These are phyloP conservation scores for Polyporus tsugae DNA, from an alignment of 1,284 basidiomycete species.

Conservation along the genomic window DNA sequence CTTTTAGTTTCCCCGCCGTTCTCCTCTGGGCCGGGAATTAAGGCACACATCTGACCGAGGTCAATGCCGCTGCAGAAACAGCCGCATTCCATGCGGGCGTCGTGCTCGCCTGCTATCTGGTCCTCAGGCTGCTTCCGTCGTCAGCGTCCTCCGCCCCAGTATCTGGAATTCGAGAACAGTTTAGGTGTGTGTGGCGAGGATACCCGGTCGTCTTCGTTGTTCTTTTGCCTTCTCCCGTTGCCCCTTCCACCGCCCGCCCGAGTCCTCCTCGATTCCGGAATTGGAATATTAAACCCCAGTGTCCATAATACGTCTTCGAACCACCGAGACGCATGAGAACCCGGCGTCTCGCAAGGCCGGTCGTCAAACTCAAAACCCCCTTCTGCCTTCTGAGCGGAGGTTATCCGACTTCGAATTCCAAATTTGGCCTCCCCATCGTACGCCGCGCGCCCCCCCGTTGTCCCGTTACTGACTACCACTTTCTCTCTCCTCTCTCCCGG, in stretches of 20 bases:
- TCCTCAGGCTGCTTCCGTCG: conserved; percentile 49
- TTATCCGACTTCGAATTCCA: conserved; percentile 6
- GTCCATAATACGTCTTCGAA: conserved; percentile 6
- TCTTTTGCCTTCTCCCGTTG: conserved; percentile 5
- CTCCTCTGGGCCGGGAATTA: conserved; percentile 18
- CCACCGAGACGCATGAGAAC: background rate
- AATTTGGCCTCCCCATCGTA: background rate
- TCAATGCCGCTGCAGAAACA: conserved; percentile 58
- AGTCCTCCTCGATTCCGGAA: background rate
- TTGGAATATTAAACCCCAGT: background rate
- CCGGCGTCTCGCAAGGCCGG: conserved; percentile 1
- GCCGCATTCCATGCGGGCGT: conserved; percentile 76
- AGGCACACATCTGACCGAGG: conserved; percentile 22
- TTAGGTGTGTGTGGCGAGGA: conserved; percentile 50
- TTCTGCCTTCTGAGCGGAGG: conserved; percentile 11
- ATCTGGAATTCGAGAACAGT: conserved; percentile 69
- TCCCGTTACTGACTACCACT: background rate
- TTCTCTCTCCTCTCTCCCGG: background rate
- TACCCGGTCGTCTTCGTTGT: background rate
- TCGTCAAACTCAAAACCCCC: conserved; percentile 15
- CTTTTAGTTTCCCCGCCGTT: conserved; percentile 8
- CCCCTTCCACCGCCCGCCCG: conserved; percentile 27
- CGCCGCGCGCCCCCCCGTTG: background rate
- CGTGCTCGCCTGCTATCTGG: conserved; percentile 60
- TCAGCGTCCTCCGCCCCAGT: conserved; percentile 26